Evolutionary conservation across 768 basidiomycete species (phyloP).

Genomic region (Podaxis mareebaensis): DNA sequence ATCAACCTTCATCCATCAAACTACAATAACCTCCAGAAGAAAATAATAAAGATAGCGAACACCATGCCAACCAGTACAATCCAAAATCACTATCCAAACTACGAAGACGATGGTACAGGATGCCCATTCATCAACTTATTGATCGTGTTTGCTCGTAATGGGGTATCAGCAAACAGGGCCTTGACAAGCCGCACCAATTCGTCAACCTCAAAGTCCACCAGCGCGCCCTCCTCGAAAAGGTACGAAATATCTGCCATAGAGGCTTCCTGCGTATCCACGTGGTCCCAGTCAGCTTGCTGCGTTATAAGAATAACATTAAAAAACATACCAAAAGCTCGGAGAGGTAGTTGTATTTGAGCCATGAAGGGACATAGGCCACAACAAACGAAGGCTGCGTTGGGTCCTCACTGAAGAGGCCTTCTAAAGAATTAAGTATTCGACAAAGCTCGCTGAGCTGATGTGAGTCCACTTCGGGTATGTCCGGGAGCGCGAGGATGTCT

Average conservation of each 20-base stretch:
- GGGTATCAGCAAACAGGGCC: slow-evolving; percentile 88
- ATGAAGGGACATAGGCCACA: slow-evolving; percentile 84
- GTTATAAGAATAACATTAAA: not conserved
- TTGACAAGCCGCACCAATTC: slow-evolving; percentile 81
- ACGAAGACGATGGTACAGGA: slow-evolving; percentile 32
- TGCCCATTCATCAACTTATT: slow-evolving; percentile 70
- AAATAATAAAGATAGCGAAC: slow-evolving; percentile 5
- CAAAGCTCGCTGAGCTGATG: slow-evolving; percentile 82
- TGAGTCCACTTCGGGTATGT: slow-evolving; percentile 89
- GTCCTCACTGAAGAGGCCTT: slow-evolving; percentile 77
- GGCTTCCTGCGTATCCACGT: slow-evolving; percentile 68
- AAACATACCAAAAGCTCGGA: slow-evolving; percentile 82
- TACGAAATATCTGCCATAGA: slow-evolving; percentile 91
- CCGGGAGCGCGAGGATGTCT: slow-evolving; percentile 73
- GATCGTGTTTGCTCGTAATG: slow-evolving; percentile 78
- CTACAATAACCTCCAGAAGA: not conserved
- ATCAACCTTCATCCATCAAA: too few relatives aligned
- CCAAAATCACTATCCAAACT: not conserved
- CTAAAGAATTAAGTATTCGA: slow-evolving; percentile 73
- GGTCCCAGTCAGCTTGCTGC: not conserved
- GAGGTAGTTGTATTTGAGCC: slow-evolving; percentile 94
- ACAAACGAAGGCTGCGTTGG: slow-evolving; percentile 70
- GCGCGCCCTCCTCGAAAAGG: slow-evolving; percentile 85
- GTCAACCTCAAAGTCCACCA: slow-evolving; percentile 86
- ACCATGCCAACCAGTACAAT: not conserved